A percentile compares a stretch with the other conserved stretches of the same genome.
Evolutionary conservation across 225 moss, liverwort and hornwort species (phyloP).

Genomic region (Antitrichia curtipendula): DNA sequence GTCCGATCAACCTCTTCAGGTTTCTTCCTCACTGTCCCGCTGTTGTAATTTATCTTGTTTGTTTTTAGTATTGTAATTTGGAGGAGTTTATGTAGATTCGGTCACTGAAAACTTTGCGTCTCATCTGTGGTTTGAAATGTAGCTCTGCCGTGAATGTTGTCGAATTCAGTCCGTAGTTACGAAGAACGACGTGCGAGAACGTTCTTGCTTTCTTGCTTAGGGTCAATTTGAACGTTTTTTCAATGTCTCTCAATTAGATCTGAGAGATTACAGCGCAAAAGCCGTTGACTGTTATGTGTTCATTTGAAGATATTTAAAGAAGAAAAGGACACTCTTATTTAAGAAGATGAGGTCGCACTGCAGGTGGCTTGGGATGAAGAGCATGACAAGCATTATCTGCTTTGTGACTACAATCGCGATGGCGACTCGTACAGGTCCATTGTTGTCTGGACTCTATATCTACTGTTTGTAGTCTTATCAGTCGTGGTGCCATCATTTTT

Average conservation of each 20-base stretch:
- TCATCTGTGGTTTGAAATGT: neutral
- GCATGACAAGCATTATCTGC: conserved; percentile 44
- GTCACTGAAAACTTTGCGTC: neutral
- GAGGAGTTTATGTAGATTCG: neutral
- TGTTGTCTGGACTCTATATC: neutral
- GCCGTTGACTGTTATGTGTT: neutral
- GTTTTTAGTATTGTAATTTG: neutral
- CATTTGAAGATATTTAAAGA: neutral
- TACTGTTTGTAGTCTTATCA: neutral
- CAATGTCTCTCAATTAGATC: neutral
- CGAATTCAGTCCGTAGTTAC: neutral
- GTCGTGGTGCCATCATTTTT: neutral
- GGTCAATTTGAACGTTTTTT: neutral
- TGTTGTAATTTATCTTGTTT: neutral
- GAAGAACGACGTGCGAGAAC: neutral
- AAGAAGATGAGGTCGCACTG: neutral
- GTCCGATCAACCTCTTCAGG: conserved; percentile 79
- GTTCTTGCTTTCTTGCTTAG: neutral
- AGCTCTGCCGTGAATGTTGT: neutral
- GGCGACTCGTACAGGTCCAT: conserved; percentile 72
- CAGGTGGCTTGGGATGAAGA: conserved; percentile 84
- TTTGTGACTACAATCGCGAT: conserved; percentile 92
- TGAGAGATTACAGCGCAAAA: neutral
- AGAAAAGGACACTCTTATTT: neutral
- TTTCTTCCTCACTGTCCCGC: neutral